Evolutionary conservation across 768 basidiomycete species (phyloP).

Genomic region (Scleroderma bovista): DNA sequence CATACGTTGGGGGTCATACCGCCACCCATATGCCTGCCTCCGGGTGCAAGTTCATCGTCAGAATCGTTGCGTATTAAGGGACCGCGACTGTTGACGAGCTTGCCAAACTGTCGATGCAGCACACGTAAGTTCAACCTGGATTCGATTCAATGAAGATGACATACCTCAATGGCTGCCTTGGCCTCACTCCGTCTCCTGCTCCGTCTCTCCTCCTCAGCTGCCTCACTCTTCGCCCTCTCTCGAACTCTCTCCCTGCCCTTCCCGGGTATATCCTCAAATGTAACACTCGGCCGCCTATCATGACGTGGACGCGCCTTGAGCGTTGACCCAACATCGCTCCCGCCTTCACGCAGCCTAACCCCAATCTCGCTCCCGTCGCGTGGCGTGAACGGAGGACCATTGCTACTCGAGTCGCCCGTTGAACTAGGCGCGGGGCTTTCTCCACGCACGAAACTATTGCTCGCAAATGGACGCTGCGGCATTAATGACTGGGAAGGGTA

Average conservation of each 20-base stretch:
- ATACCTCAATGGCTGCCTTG: constrained; percentile 83
- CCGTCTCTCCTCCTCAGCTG: constrained; percentile 48
- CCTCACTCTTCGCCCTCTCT: constrained; percentile 26
- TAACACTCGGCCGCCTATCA: constrained; percentile 58
- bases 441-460: constrained; percentile 32
- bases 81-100: constrained; percentile 75
- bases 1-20: constrained; percentile 34
- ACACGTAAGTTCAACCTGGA: background rate
- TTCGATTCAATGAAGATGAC: constrained; percentile 2
- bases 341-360: constrained; percentile 15
- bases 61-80: constrained; percentile 50
- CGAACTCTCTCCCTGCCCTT: constrained; percentile 26
- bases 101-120: constrained; percentile 57
- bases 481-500: constrained; percentile 19
- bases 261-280: constrained; percentile 52
- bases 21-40: constrained; percentile 21
- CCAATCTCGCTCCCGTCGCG: constrained; percentile 67
- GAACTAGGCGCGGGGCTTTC: constrained; percentile 76
- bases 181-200: constrained; percentile 78
- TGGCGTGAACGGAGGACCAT: constrained; percentile 66
- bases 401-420: constrained; percentile 79
- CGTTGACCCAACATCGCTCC: constrained; percentile 21
- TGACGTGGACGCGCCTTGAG: constrained; percentile 31
- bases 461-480: constrained; percentile 54
- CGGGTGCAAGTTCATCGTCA: constrained; percentile 34